Evolutionary conservation across 352 stramenopile species (phyloP).

Genomic region (Globisporangium middletonii): DNA sequence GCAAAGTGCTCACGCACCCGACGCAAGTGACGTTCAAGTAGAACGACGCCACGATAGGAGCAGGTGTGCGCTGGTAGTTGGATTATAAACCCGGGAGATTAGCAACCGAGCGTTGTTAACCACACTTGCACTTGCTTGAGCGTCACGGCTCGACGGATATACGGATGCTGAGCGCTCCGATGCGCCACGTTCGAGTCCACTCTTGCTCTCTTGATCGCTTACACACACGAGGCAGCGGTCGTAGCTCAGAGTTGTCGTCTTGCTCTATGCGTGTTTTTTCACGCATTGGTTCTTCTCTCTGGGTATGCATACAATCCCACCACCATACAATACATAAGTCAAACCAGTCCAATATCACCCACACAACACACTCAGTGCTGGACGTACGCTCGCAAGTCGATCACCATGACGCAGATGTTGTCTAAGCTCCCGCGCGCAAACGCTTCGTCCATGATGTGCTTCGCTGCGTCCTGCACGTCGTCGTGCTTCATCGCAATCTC

Average conservation of each 20-base stretch:
- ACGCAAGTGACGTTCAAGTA: slow-evolving; percentile 50
- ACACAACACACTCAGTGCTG: not conserved
- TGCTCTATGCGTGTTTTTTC: slow-evolving; percentile 28
- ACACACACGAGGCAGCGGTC: not conserved
- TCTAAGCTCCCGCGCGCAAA: slow-evolving; percentile 82
- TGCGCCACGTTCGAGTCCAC: not conserved
- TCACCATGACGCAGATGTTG: slow-evolving; percentile 90
- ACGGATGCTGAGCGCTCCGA: too few species aligned
- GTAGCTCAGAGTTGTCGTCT: not conserved
- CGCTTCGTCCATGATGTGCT: slow-evolving; percentile 82
- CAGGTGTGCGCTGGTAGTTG: not conserved
- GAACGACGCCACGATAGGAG: not conserved
- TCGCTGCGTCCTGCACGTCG: slow-evolving; percentile 60
- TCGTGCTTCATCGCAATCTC: slow-evolving; percentile 63
- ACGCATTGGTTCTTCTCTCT: slow-evolving; percentile 52
- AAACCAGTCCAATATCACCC: not conserved
- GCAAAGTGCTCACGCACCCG: slow-evolving; percentile 53
- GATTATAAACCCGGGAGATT: too few species aligned
- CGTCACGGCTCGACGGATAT: too few species aligned
- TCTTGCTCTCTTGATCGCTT: not conserved
- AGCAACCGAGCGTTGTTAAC: too few species aligned
- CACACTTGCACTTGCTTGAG: too few species aligned
- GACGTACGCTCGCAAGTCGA: slow-evolving; percentile 78
- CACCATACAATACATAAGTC: not conserved
- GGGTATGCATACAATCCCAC: not conserved